Percentiles rank a stretch among this genome's conserved stretches.
Evolutionary conservation across 1,284 basidiomycete genomes (phyloP).

Genomic region (Abortiporus biennis): DNA sequence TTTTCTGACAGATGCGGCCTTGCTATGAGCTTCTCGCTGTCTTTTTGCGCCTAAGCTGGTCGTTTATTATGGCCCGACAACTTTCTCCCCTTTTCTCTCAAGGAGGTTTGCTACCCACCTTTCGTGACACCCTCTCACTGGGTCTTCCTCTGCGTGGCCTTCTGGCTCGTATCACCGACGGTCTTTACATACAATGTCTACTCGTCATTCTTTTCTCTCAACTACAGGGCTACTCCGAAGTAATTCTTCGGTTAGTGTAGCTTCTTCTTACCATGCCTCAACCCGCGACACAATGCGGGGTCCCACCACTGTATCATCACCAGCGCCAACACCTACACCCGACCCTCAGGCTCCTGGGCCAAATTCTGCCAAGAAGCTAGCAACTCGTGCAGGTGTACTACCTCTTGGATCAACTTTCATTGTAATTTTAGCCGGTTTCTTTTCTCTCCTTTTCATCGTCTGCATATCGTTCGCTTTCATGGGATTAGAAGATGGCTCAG

Average conservation of each 20-base stretch:
- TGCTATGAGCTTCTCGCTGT: too few relatives aligned
- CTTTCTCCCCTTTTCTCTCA: too few relatives aligned
- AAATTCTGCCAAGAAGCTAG: conserved; percentile 8
- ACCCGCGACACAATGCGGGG: conserved; percentile 17
- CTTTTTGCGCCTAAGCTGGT: too few relatives aligned
- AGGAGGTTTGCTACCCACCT: too few relatives aligned
- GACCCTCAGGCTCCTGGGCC: neutral
- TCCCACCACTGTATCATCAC: conserved; percentile 4
- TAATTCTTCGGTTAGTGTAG: conserved; percentile 12
- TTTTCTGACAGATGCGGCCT: too few relatives aligned
- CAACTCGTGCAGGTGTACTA: conserved; percentile 21
- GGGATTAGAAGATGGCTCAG: conserved; percentile 34
- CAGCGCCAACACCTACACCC: too few relatives aligned
- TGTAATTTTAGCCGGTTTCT: conserved; percentile 30
- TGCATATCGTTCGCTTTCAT: conserved; percentile 44
- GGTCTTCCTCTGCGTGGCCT: conserved; percentile 1
- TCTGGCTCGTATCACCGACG: too few relatives aligned
- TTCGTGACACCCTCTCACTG: conserved; percentile 4
- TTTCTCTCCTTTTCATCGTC: conserved; percentile 43
- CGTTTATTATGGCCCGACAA: too few relatives aligned
- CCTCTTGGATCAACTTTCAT: conserved; percentile 35
- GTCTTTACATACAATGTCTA: conserved; percentile 21
- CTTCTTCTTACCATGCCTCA: conserved; percentile 11
- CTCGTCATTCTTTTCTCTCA: conserved; percentile 27
- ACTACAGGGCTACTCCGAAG: conserved; percentile 25